phyloP scores from a whole-genome alignment of 2,329 filamentous ascomycete genomes.

The Penicillium sp. region DNA sequence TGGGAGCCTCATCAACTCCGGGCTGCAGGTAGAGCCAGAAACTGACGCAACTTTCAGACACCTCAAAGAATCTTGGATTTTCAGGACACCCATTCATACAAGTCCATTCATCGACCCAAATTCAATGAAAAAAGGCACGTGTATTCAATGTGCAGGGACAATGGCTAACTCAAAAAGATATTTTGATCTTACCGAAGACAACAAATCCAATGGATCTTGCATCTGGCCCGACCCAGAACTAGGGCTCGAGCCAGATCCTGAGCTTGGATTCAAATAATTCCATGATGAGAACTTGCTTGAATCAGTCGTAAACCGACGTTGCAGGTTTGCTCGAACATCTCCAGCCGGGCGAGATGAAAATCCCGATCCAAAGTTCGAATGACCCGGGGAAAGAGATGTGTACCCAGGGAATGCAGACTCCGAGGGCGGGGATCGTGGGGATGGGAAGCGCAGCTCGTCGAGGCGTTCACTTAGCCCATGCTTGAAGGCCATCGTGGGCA shows the following conservation, averaged over 20 bases:
- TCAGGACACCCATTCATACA: background rate
- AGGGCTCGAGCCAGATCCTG: constrained; percentile 52
- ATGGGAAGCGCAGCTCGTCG: constrained; percentile 76
- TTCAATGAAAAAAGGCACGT: background rate
- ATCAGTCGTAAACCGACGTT: constrained; percentile 92
- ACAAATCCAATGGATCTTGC: constrained; percentile 54
- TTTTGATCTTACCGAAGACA: constrained; percentile 50
- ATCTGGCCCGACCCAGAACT: constrained; percentile 23
- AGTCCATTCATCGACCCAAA: background rate
- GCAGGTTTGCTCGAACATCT: constrained; percentile 74
- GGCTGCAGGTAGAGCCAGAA: background rate
- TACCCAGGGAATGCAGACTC: constrained; percentile 73
- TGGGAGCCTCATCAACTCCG: background rate
- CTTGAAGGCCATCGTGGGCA: constrained; percentile 61
- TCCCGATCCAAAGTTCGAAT: constrained; percentile 61
- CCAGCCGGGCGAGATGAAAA: constrained; percentile 52
- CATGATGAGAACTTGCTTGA: constrained; percentile 77
- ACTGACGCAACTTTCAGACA: background rate
- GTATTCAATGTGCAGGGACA: background rate
- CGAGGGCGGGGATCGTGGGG: constrained; percentile 73
- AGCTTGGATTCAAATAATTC: constrained; percentile 60
- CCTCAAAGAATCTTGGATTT: background rate
- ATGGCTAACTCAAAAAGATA: constrained; percentile 1
- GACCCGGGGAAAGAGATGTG: constrained; percentile 68
- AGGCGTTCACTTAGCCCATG: constrained; percentile 63